phyloP scores from a whole-genome alignment of 2,329 filamentous ascomycete genomes.

The Paracoccidioides brasiliensis region DNA sequence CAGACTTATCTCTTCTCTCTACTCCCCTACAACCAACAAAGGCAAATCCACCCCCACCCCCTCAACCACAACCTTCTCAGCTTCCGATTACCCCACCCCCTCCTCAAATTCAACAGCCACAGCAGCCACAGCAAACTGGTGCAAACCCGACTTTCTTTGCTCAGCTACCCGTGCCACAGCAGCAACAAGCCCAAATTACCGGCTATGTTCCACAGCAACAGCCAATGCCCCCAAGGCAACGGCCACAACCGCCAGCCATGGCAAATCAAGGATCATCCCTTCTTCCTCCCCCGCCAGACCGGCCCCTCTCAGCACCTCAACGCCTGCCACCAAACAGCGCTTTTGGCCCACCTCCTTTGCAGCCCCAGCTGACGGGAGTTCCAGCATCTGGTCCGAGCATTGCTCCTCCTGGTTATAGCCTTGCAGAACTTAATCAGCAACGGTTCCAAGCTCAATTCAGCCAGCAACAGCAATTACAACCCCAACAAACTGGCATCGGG shows the following conservation, averaged over 20 bases:
- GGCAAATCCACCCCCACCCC: slow-evolving; percentile 34
- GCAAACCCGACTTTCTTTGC: slow-evolving; percentile 39
- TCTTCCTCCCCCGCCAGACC: slow-evolving; percentile 62
- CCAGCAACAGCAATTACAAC: slow-evolving; percentile 38
- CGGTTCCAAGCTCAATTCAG: slow-evolving; percentile 47
- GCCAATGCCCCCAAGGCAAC: slow-evolving; percentile 43
- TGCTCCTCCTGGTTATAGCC: slow-evolving; percentile 60
- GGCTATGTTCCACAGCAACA: slow-evolving; percentile 25
- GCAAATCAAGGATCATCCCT: slow-evolving; percentile 50
- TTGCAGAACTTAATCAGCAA: slow-evolving; percentile 58
- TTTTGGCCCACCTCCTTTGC: slow-evolving; percentile 61
- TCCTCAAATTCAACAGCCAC: slow-evolving; percentile 27
- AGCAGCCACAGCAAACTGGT: slow-evolving; percentile 32
- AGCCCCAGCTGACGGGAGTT: slow-evolving; percentile 71
- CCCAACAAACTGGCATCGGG: slow-evolving; percentile 48
- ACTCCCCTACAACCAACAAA: slow-evolving; percentile 46
- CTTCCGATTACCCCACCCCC: slow-evolving; percentile 34
- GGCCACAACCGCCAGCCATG: slow-evolving; percentile 56
- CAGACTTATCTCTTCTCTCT: slow-evolving; percentile 51
- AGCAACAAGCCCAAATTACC: slow-evolving; percentile 20
- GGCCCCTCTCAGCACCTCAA: slow-evolving; percentile 78
- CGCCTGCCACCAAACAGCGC: slow-evolving; percentile 57
- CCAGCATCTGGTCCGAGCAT: slow-evolving; percentile 45
- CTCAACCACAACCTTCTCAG: slow-evolving; percentile 33
- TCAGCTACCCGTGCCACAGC: slow-evolving; percentile 26